phyloP scores from a whole-genome alignment of 345 rosid genomes.

The Turnera subulata region DNA sequence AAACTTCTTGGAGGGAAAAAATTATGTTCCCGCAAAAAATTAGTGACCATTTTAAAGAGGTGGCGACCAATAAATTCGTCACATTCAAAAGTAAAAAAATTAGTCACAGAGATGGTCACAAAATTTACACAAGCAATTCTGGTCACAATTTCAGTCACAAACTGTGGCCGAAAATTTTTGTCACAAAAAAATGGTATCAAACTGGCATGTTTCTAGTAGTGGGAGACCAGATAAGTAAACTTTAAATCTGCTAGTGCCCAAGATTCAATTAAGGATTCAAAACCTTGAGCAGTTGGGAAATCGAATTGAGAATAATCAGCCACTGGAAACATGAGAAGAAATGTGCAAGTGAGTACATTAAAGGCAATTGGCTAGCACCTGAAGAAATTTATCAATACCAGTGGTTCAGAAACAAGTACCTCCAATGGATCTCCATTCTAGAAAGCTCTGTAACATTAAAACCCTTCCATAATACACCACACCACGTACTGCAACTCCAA shows the following conservation, averaged over 20 bases:
- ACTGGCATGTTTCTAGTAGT: no score
- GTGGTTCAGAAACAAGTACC: constrained; percentile 38
- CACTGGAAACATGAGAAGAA: constrained; percentile 35
- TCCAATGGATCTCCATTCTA: constrained; percentile 74
- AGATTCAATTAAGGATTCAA: constrained; percentile 71
- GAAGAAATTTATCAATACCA: neutral
- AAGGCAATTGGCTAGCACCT: neutral
- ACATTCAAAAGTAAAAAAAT: no score
- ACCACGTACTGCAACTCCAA: constrained; percentile 78
- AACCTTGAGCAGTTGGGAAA: constrained; percentile 52
- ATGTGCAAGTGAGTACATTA: neutral
- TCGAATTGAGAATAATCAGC: constrained; percentile 47
- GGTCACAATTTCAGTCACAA: no score
- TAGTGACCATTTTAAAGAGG: no score
- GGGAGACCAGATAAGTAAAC: constrained; percentile 95
- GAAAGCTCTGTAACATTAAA: constrained; percentile 88
- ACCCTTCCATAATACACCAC: constrained; percentile 99
- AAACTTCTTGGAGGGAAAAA: no score
- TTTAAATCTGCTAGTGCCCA: constrained; percentile 95
- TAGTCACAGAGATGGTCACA: no score
- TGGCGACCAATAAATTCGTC: no score
- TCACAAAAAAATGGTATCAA: no score
- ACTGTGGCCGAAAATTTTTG: no score
- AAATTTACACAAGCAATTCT: no score
- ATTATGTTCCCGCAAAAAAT: no score